A percentile compares a stretch with the other conserved stretches of the same genome.
Conservation (phyloP, 2,329 filamentous ascomycete genomes). For the Helicocarpus griseus region DNA sequence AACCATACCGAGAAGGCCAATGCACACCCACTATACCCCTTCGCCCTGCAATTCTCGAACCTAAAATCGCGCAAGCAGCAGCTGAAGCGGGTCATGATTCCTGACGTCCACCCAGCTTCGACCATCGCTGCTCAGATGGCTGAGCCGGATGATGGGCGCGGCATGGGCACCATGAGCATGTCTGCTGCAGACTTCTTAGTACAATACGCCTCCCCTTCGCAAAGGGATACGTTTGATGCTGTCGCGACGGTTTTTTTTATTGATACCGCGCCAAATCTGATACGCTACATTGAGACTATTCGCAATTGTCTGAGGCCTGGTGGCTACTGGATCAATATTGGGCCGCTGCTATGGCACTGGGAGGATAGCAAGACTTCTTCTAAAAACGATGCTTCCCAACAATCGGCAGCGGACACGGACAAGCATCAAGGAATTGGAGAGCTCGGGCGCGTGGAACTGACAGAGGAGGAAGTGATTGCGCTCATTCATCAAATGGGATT, state of each 20-base stretch:
- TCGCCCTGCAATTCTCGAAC: constrained; percentile 82
- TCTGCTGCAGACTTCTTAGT: constrained; percentile 85
- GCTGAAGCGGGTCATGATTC: constrained; percentile 61
- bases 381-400: neutral
- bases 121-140: constrained; percentile 36
- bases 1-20: constrained; percentile 46
- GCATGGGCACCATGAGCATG: constrained; percentile 73
- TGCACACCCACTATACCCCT: constrained; percentile 71
- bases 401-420: constrained; percentile 30
- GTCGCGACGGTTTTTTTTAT: constrained; percentile 92
- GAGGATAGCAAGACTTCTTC: constrained; percentile 60
- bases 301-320: constrained; percentile 63
- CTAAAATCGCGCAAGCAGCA: constrained; percentile 65
- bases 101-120: constrained; percentile 65
- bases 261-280: constrained; percentile 88
- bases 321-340: constrained; percentile 80
- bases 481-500: constrained; percentile 72
- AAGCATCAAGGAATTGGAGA: constrained; percentile 62
- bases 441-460: constrained; percentile 81
- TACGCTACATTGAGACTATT: constrained; percentile 81
- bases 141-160: constrained; percentile 12
- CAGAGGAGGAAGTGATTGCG: constrained; percentile 74
- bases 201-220: constrained; percentile 60
- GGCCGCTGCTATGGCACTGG: constrained; percentile 92
- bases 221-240: constrained; percentile 60